Evolutionary conservation across 768 basidiomycete genomes (phyloP).

Genomic region (Termitomyces sp.): DNA sequence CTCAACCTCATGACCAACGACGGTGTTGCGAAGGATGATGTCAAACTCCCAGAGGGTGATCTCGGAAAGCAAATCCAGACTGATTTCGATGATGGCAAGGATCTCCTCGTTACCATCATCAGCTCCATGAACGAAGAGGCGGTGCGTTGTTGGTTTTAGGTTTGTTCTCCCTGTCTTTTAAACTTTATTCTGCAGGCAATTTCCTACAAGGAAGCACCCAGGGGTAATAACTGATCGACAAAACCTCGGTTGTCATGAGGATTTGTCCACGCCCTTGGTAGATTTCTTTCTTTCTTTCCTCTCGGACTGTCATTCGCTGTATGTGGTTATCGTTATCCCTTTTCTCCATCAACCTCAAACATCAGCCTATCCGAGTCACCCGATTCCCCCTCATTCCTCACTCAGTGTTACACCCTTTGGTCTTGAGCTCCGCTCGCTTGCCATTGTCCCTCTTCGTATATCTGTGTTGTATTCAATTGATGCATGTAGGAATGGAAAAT

Average conservation of each 20-base stretch:
- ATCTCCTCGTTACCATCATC: constrained; percentile 81
- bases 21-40: constrained; percentile 85
- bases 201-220: constrained; percentile 86
- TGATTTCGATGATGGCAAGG: constrained; percentile 83
- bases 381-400: constrained; percentile 5
- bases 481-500: constrained; percentile 20
- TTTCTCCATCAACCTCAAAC: constrained; percentile 11
- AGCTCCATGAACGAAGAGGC: constrained; percentile 92
- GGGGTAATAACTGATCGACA: constrained; percentile 32
- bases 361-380: constrained; percentile 18
- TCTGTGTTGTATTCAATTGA: constrained; percentile 18
- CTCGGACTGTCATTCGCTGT: constrained; percentile 8
- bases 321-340: constrained; percentile 17
- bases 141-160: constrained; percentile 27
- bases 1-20: constrained; percentile 90
- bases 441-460: constrained; percentile 14
- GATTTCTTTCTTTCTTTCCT: constrained; percentile 5
- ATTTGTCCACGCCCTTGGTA: not conserved
- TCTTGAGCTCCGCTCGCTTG: constrained; percentile 9
- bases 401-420: constrained; percentile 8
- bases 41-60: constrained; percentile 84
- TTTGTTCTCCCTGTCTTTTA: not conserved
- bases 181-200: constrained; percentile 49
- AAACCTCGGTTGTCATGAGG: not conserved
- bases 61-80: constrained; percentile 65